Percentiles rank a stretch among this genome's conserved stretches.
These are phyloP conservation scores for Candida xiaguanensis DNA, from an alignment of 805 yeast species.

Conservation along the genomic window DNA sequence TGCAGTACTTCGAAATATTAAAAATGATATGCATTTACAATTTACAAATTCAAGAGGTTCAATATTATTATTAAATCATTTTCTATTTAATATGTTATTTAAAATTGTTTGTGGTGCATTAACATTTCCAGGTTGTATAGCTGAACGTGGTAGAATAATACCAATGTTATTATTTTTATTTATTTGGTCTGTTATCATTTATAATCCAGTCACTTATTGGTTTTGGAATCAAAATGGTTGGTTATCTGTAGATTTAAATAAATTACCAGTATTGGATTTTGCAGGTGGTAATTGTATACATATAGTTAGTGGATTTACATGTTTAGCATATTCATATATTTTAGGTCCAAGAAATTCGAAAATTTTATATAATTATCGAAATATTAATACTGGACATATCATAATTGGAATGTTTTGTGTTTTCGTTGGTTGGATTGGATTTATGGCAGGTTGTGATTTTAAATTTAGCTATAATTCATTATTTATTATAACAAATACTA, in stretches of 20 bases:
- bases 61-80: conserved; percentile 32
- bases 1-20: conserved; percentile 27
- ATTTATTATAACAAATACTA: conserved; percentile 28
- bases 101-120: conserved; percentile 36
- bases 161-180: conserved; percentile 40
- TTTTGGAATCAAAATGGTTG: conserved; percentile 43
- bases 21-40: conserved; percentile 13
- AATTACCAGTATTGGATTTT: conserved; percentile 39
- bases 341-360: conserved; percentile 42
- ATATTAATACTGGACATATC: conserved; percentile 31
- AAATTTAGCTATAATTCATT: conserved; percentile 31
- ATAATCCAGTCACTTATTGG: conserved; percentile 45
- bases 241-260: conserved; percentile 31
- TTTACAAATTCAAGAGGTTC: conserved; percentile 38
- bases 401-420: conserved; percentile 31
- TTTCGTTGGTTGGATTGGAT: conserved; percentile 40
- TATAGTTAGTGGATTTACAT: conserved; percentile 43
- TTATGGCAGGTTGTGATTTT: conserved; percentile 41
- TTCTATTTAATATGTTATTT: conserved; percentile 37
- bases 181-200: conserved; percentile 37
- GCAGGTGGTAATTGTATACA: conserved; percentile 46
- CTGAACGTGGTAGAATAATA: conserved; percentile 39
- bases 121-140: conserved; percentile 42
- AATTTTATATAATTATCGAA: conserved; percentile 31
- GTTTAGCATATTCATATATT: conserved; percentile 39